Evolutionary conservation across 257 asterid species (phyloP).

Genomic region (Primulina tabacum): DNA sequence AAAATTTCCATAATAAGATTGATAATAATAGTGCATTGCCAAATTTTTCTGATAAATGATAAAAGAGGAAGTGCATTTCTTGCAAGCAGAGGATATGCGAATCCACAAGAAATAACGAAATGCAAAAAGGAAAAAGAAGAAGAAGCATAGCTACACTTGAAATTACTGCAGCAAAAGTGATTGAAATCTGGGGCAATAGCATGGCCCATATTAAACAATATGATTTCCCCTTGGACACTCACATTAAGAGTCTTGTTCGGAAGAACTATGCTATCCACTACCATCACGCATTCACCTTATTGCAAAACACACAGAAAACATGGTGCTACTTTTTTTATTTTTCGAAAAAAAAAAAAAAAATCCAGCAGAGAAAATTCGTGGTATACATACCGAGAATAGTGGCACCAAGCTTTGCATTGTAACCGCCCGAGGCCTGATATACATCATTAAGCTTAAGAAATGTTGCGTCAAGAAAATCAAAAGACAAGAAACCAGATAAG

Average conservation of each 20-base stretch:
- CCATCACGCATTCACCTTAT: slow-evolving; percentile 86
- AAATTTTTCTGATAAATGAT: no score
- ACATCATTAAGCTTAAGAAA: neutral
- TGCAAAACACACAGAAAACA: neutral
- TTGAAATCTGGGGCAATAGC: neutral
- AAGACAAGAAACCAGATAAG: neutral
- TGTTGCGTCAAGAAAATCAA: neutral
- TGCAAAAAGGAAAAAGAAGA: no score
- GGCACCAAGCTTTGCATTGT: slow-evolving; percentile 74
- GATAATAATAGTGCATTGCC: no score
- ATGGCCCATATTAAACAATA: slow-evolving; percentile 34
- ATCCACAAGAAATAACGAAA: no score
- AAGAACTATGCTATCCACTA: slow-evolving; percentile 72
- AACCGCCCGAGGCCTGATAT: slow-evolving; percentile 70
- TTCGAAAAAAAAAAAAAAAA: neutral
- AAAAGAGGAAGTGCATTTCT: no score
- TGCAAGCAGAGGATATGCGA: no score
- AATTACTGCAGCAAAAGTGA: neutral
- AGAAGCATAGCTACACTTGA: no score
- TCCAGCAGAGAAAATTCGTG: neutral
- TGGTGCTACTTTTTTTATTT: neutral
- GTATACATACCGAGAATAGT: slow-evolving; percentile 65
- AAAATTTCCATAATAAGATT: no score
- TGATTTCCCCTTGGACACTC: slow-evolving; percentile 84
- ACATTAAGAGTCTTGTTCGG: slow-evolving; percentile 84